Evolutionary conservation across 495 filamentous ascomycete species (phyloP).

Genomic region (Podospora australis): DNA sequence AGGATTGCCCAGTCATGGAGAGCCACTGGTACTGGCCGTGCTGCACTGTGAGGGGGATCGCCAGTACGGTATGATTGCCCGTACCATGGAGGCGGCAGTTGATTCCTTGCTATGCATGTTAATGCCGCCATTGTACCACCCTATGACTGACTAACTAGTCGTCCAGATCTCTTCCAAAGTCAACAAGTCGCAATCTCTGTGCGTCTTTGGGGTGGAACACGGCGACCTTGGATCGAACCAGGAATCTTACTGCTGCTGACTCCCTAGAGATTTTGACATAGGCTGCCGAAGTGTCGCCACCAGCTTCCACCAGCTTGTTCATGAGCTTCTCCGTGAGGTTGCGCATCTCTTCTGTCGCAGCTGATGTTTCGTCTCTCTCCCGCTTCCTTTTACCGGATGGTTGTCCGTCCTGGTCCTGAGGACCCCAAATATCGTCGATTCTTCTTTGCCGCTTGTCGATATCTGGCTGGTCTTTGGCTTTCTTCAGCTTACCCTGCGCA

Average conservation of each 20-base stretch:
- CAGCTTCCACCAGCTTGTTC: conserved; percentile 55
- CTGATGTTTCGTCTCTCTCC: conserved; percentile 53
- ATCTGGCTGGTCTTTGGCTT: conserved; percentile 40
- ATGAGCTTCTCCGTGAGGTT: conserved; percentile 57
- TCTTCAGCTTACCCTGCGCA: conserved; percentile 62
- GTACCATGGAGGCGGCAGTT: conserved; percentile 3
- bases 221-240: conserved; percentile 77
- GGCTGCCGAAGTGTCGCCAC: conserved; percentile 45
- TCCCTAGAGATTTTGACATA: conserved; percentile 69
- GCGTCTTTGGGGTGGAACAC: conserved; percentile 84
- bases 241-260: conserved; percentile 73
- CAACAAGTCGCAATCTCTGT: conserved; percentile 64
- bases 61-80: conserved; percentile 8
- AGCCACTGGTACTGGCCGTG: too few species aligned
- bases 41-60: conserved; percentile 4
- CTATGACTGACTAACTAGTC: conserved; percentile 34
- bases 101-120: not conserved
- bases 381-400: conserved; percentile 19
- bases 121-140: not conserved
- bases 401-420: conserved; percentile 25
- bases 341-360: conserved; percentile 60
- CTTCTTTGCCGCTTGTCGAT: conserved; percentile 54
- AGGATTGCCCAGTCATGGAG: too few species aligned
- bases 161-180: conserved; percentile 75
- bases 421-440: conserved; percentile 69